Evolutionary conservation across 2,329 filamentous ascomycete genomes (phyloP).

Genomic region (Aspergillus hortae): DNA sequence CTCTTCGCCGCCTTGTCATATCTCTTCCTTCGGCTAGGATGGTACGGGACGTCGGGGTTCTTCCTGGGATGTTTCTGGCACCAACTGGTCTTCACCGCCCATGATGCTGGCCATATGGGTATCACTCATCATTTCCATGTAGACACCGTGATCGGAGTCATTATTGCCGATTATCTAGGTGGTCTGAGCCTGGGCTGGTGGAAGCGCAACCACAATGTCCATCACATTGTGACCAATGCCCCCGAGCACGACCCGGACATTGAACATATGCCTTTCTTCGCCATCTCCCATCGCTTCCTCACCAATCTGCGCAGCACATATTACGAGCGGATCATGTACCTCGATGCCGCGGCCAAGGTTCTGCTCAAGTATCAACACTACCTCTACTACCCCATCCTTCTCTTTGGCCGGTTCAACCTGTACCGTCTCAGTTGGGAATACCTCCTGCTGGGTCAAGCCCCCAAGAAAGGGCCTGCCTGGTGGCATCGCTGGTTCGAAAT

Average conservation of each 20-base stretch:
- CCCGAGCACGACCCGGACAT: conserved; percentile 97
- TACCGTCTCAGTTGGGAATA: conserved; percentile 79
- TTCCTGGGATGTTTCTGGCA: conserved; percentile 88
- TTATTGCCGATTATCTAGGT: conserved; percentile 85
- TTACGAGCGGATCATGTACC: conserved; percentile 76
- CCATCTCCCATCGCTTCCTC: conserved; percentile 78
- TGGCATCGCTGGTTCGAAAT: conserved; percentile 84
- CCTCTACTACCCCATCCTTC: conserved; percentile 77
- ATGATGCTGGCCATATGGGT: conserved; percentile 95
- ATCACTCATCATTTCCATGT: conserved; percentile 86
- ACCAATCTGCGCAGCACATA: conserved; percentile 71
- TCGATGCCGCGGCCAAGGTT: conserved; percentile 69
- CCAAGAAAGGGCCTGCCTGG: conserved; percentile 70
- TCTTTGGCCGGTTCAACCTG: conserved; percentile 81
- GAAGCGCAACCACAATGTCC: conserved; percentile 94
- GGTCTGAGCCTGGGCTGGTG: conserved; percentile 94
- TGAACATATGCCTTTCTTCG: conserved; percentile 84
- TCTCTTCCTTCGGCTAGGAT: conserved; percentile 57
- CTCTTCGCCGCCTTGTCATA: conserved; percentile 63
- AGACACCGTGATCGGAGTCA: conserved; percentile 82
- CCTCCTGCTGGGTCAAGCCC: conserved; percentile 66
- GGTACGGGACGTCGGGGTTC: conserved; percentile 67
- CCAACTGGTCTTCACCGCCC: conserved; percentile 87
- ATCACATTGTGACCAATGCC: conserved; percentile 93
- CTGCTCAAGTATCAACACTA: conserved; percentile 73